Conservation (phyloP, 345 rosid genomes). For the Dipteronia dyeriana region DNA sequence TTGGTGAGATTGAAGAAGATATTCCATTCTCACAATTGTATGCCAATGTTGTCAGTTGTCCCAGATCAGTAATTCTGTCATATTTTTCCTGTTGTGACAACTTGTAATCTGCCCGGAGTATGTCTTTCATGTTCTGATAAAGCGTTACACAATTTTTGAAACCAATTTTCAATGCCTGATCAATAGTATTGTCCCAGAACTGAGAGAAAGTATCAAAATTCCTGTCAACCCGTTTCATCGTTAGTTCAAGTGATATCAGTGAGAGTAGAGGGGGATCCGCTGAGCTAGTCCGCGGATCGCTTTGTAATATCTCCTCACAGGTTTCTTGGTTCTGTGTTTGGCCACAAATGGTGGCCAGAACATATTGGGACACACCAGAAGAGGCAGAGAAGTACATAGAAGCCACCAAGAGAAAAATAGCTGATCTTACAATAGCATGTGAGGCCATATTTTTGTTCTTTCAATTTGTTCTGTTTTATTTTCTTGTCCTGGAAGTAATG, state of each 20-base stretch:
- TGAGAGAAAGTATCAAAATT: background rate
- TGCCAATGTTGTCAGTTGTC: constrained; percentile 10
- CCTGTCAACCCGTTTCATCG: background rate
- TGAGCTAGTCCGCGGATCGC: constrained; percentile 23
- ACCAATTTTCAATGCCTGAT: background rate
- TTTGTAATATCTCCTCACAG: constrained; percentile 12
- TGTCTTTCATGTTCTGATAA: constrained; percentile 19
- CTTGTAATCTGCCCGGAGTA: constrained; percentile 7
- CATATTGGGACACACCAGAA: constrained; percentile 16
- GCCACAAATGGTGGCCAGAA: constrained; percentile 25
- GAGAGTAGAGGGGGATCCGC: constrained; percentile 32
- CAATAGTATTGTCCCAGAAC: background rate
- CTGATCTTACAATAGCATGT: background rate
- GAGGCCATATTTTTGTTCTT: background rate
- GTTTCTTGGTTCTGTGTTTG: constrained; percentile 30
- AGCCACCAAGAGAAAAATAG: background rate
- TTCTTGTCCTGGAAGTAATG: background rate
- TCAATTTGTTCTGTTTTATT: background rate
- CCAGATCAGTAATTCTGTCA: constrained; percentile 14
- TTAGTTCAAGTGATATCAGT: constrained; percentile 24
- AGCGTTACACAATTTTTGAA: constrained; percentile 8
- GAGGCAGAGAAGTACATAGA: background rate
- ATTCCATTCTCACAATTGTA: constrained; percentile 32
- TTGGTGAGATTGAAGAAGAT: constrained; percentile 14
- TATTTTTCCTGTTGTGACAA: constrained; percentile 23